Conservation (phyloP, 441 rosid species). For the Geranium incanum region DNA sequence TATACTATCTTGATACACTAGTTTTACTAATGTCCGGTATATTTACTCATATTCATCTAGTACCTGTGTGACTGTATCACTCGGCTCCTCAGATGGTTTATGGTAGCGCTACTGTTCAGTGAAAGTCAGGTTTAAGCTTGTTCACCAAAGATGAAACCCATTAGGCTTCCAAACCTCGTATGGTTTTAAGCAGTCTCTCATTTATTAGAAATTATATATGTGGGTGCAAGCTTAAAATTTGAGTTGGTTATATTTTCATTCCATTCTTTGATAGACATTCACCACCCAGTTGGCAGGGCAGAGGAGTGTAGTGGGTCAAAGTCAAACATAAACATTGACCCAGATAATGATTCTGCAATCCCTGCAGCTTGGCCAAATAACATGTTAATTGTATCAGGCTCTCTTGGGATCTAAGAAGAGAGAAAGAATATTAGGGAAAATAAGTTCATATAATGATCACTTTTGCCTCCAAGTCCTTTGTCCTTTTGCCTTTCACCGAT, state of each 20-base stretch:
- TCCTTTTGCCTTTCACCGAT: background rate
- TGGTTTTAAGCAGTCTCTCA: background rate
- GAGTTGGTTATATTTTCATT: constrained; percentile 2
- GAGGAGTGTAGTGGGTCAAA: background rate
- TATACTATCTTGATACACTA: background rate
- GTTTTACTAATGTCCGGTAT: background rate
- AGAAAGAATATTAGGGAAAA: background rate
- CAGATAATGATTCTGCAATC: background rate
- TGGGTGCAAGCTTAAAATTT: background rate
- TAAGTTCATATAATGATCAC: background rate
- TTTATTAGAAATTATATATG: background rate
- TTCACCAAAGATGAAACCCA: background rate
- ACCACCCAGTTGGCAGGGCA: background rate
- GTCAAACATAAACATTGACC: background rate
- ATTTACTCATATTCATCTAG: background rate
- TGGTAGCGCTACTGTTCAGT: background rate
- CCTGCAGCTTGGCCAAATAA: background rate
- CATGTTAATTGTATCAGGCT: background rate
- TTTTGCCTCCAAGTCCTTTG: background rate
- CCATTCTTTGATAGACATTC: background rate
- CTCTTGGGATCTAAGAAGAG: background rate
- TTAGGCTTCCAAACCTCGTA: background rate
- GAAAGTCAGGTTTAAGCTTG: constrained; percentile 2
- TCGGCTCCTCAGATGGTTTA: background rate
- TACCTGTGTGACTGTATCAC: background rate